These are phyloP conservation scores for Podila clonocystis DNA, from an alignment of 192 early-diverging fungal genomes.

Conservation along the genomic window DNA sequence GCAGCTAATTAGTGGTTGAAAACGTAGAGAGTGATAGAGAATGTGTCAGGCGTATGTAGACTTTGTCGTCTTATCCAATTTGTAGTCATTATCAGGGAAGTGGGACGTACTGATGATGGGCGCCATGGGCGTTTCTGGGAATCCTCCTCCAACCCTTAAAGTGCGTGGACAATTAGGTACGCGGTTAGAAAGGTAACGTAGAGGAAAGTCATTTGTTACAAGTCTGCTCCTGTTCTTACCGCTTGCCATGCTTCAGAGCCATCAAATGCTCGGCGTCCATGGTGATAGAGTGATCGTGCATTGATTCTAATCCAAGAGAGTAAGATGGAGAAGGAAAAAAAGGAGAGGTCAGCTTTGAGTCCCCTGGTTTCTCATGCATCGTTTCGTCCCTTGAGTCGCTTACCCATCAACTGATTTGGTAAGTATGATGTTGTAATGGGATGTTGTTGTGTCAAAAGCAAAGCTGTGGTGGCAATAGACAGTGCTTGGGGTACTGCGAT, in stretches of 20 bases:
- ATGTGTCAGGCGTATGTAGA: neutral
- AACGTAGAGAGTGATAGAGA: neutral
- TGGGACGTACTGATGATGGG: conserved; percentile 11
- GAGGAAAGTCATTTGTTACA: neutral
- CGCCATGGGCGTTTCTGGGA: conserved; percentile 3
- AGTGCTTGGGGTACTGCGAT: no score
- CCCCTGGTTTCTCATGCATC: no score
- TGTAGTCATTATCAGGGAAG: neutral
- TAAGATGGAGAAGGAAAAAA: neutral
- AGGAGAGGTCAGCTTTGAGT: neutral
- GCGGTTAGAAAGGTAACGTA: neutral
- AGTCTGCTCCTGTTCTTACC: neutral
- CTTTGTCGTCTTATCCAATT: neutral
- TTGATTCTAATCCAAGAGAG: neutral
- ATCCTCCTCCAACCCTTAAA: neutral
- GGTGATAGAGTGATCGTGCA: conserved; percentile 19
- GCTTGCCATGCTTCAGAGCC: conserved; percentile 42
- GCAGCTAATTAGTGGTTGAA: conserved; percentile 10
- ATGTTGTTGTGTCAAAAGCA: no score
- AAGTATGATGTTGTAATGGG: no score
- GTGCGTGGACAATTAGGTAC: neutral
- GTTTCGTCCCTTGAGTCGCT: no score
- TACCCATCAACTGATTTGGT: no score
- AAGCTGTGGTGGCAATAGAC: no score
- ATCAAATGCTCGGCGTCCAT: conserved; percentile 46